A percentile compares a stretch with the other conserved stretches of the same genome.
These are phyloP conservation scores for Oidium heveae DNA, from an alignment of 2,329 filamentous ascomycete genomes.

Conservation along the genomic window DNA sequence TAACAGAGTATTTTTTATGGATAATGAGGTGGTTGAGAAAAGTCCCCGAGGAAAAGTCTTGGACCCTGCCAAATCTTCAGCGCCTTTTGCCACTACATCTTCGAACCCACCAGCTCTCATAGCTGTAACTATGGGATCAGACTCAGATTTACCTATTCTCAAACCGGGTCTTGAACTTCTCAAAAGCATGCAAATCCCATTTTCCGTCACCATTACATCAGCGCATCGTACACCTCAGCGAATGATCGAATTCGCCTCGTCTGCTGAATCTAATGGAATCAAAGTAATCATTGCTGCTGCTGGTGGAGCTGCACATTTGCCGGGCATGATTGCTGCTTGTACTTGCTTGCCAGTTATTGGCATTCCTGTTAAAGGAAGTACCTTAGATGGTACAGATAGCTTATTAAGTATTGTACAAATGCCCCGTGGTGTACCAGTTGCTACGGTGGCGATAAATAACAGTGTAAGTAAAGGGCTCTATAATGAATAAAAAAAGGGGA, in stretches of 20 bases:
- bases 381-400: constrained; percentile 46
- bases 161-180: constrained; percentile 31
- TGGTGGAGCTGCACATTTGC: constrained; percentile 48
- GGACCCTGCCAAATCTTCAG: too few species aligned
- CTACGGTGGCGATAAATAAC: constrained; percentile 60
- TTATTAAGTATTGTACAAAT: constrained; percentile 54
- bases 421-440: constrained; percentile 47
- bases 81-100: background rate
- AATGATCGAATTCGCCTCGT: constrained; percentile 38
- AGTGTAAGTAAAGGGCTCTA: constrained; percentile 21
- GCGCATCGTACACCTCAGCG: constrained; percentile 49
- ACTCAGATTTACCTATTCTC: constrained; percentile 43
- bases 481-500: background rate
- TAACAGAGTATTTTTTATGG: too few species aligned
- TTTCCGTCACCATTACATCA: constrained; percentile 50
- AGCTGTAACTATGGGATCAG: constrained; percentile 63
- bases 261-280: constrained; percentile 9
- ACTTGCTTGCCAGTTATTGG: constrained; percentile 53
- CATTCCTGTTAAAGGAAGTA: constrained; percentile 49
- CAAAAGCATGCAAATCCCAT: constrained; percentile 41
- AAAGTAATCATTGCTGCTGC: constrained; percentile 28
- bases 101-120: constrained; percentile 26
- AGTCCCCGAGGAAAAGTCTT: too few species aligned
- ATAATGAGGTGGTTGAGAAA: too few species aligned
- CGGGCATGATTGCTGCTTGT: constrained; percentile 50